Evolutionary conservation across 352 stramenopile genomes (phyloP), one percentile per base, ranked within the genome.

Genomic region (Pythium rishiriense): DNA sequence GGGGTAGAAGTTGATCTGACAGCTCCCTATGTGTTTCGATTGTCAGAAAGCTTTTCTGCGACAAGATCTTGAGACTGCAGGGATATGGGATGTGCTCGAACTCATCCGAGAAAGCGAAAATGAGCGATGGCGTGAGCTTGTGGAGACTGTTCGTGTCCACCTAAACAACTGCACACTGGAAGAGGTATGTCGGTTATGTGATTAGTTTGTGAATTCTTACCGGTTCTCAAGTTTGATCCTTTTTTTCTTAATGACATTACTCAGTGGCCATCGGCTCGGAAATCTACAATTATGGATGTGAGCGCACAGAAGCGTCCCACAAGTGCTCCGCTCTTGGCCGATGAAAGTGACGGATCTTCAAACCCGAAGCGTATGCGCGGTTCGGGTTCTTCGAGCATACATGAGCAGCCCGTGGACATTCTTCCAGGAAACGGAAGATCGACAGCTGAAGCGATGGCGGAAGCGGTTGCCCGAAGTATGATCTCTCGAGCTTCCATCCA

Each of bases 31-130:
- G 19, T 51, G 17, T 51, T 8, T 28, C 29, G 24, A 33, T 15
- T 9, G 17, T 43, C 52, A 66, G 59, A 66, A 66, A 66, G 59
- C 59, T 17, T 66, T 66, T 46, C 29, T 66, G 49, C 59, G 59
- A 17, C 12, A 35, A 25, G 61, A 62, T 37, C 22, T 68, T 19
- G 46, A 62, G 28, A 41, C 50, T 24, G n/a, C 51, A 11, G 24
- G 35, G 9, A 21, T 68, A 9, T 58, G 19, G 17, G 61, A 43
- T 15, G 15, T 68, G 14, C 19, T 68, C 22, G 25, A 57, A 19
- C 19, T 57, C 9, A 12, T 62, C 21, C 29, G 43, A 22, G 31
- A 17, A 3, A 58, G 19, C 19, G 29, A 41, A 6, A 53, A 62
- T 26, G 37, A 31, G 10, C 52, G 37, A 0, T 62, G 31, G 31